Evolutionary conservation across 768 basidiomycete species (phyloP).

Genomic region (Calvatia gigantea): DNA sequence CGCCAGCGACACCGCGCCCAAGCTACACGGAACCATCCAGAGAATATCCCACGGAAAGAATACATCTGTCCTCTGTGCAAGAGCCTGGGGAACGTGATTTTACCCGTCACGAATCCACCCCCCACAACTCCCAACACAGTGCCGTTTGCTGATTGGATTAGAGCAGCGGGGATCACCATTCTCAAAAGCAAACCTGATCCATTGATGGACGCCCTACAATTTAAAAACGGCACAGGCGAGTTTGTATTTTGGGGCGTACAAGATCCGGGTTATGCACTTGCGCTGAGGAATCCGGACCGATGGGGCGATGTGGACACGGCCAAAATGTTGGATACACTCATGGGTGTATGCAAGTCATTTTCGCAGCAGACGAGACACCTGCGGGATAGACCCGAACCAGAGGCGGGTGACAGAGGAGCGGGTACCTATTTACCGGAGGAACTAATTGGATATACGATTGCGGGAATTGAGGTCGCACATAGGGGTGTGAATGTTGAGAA

Average conservation of each 20-base stretch:
- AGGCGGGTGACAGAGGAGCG: constrained; percentile 68
- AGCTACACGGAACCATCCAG: constrained; percentile 89
- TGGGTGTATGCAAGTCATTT: constrained; percentile 71
- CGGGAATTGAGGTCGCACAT: constrained; percentile 75
- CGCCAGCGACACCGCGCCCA: constrained; percentile 85
- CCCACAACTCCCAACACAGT: constrained; percentile 50
- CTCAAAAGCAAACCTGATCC: constrained; percentile 80
- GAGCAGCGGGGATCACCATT: constrained; percentile 84
- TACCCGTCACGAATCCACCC: constrained; percentile 67
- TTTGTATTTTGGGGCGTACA: constrained; percentile 89
- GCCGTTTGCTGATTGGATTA: constrained; percentile 86
- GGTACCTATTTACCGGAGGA: constrained; percentile 93
- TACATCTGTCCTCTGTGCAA: constrained; percentile 98
- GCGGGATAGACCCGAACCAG: constrained; percentile 72
- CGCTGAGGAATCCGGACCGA: constrained; percentile 48
- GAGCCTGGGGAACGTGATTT: constrained; percentile 89
- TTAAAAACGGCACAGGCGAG: constrained; percentile 79
- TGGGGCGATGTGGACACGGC: constrained; percentile 54
- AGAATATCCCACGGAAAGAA: constrained; percentile 89
- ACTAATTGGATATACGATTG: constrained; percentile 83
- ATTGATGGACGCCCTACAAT: constrained; percentile 67
- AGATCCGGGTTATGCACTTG: constrained; percentile 63
- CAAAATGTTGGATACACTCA: constrained; percentile 87
- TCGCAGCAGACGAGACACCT: constrained; percentile 85
- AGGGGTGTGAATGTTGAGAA: constrained; percentile 49